Base-by-base conservation (phyloP, 2,329 filamentous ascomycete genomes). In the Trichocomaceae sp. region DNA sequence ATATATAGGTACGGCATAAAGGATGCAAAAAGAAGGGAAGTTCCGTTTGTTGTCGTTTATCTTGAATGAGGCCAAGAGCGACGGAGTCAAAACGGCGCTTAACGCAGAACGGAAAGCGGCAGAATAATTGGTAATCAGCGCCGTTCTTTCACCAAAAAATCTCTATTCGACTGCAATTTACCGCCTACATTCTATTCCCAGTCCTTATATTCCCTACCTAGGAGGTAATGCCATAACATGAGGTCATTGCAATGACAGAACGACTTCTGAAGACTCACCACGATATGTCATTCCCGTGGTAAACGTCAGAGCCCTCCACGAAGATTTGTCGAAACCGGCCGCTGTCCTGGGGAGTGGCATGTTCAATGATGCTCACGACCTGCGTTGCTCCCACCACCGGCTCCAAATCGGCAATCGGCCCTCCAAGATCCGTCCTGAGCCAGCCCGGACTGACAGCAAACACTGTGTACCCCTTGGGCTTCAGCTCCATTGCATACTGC, bases 371-470 rank as follows among this genome's bases (percentile, higher is more conserved):
- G 35, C 47, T 41, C 23, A 44, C n/a, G 7, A 42, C 37, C n/a
- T 39, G 20, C 19, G 17, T 47, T 13, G 46, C 52, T 2, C 52
- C 46, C 2, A 22, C 46, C 1, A 26, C 37, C 5, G 52, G 46
- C 10, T 17, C 42, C 37, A 54, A 26, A 49, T 54, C 23, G 12
- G 52, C 52, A 33, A 44, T 15, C 10, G 35, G 29, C 8, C 52
- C 52, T 5, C 52, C 52, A 20, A 54, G 26, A 49, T 54, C 52
- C 9, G 52, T 54, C 26, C 44, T 35, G 9, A 49, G 13, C 52
- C 52, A 54, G 10, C 76, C 77, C 1, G 77, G 77, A 23, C 62
- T 69, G 12, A 55, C 42, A n/a, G 39, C 53, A 47, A 55, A 51
- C n/a, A 55, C 47, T 6, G 53, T 55, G 9, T 50, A 55, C 4